Evolutionary conservation across 371 early-diverging fungal species (phyloP).

Genomic region (Amoeboaphelidium protococcarum): DNA sequence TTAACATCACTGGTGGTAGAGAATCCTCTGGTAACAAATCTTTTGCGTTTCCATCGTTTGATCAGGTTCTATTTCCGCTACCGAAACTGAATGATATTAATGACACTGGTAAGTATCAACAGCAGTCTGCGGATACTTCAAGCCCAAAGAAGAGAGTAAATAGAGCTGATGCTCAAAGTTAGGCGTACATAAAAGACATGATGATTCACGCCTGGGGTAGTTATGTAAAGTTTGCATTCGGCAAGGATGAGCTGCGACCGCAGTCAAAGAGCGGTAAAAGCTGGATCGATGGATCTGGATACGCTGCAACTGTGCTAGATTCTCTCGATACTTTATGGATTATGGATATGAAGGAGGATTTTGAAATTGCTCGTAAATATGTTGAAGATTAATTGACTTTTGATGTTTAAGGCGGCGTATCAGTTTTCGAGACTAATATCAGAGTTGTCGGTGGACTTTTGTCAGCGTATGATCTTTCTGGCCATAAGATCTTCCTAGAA

Average conservation of each 20-base stretch:
- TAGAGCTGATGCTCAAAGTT: background rate
- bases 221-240: slow-evolving; percentile 6
- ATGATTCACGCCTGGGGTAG: slow-evolving; percentile 10
- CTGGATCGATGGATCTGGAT: slow-evolving; percentile 5
- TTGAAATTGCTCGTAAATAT: slow-evolving; percentile 31
- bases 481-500: slow-evolving; percentile 7
- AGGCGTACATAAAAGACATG: slow-evolving; percentile 5
- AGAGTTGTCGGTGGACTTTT: slow-evolving; percentile 15
- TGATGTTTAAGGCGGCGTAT: background rate
- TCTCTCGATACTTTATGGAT: slow-evolving; percentile 54
- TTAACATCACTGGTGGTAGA: too few species aligned
- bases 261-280: slow-evolving; percentile 2
- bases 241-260: slow-evolving; percentile 10
- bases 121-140: too few species aligned
- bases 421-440: slow-evolving; percentile 13
- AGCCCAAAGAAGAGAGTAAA: too few species aligned
- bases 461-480: slow-evolving; percentile 12
- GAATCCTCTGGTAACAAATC: too few species aligned
- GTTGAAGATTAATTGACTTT: slow-evolving; percentile 16
- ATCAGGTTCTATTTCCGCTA: too few species aligned
- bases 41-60: too few species aligned
- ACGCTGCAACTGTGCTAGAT: slow-evolving; percentile 24
- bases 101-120: too few species aligned
- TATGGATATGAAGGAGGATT: slow-evolving; percentile 49
- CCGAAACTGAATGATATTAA: too few species aligned